These are phyloP conservation scores for Rhodamnia argentea DNA, from an alignment of 345 rosid species.

Conservation along the genomic window DNA sequence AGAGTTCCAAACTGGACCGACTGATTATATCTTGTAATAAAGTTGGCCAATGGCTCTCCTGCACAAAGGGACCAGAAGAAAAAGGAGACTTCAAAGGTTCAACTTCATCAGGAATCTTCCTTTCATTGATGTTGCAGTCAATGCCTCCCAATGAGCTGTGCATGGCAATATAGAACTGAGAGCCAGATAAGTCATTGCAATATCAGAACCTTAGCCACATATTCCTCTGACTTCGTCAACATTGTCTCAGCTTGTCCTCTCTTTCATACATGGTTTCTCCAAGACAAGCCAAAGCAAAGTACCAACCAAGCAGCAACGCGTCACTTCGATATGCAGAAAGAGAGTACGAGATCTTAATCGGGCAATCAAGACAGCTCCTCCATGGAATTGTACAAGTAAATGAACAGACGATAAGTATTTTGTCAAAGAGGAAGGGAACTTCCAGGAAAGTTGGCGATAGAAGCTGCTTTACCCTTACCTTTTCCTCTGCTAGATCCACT, in stretches of 20 bases:
- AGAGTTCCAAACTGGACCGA: not conserved
- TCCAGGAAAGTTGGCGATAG: constrained; percentile 31
- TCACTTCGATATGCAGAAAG: not conserved
- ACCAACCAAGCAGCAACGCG: not conserved
- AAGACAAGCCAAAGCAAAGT: not conserved
- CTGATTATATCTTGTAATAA: no score
- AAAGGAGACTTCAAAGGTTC: not conserved
- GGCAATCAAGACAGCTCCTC: not conserved
- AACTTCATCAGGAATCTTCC: not conserved
- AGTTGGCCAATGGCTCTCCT: not conserved
- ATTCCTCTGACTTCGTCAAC: not conserved
- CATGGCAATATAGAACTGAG: not conserved
- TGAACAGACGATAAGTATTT: not conserved
- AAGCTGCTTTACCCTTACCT: not conserved
- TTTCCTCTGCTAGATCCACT: not conserved
- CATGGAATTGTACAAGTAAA: not conserved
- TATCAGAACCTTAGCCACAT: not conserved
- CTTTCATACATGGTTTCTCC: not conserved
- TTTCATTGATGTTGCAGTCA: not conserved
- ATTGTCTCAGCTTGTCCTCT: not conserved
- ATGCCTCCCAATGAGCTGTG: not conserved
- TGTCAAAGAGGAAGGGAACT: not conserved
- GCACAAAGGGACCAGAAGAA: not conserved
- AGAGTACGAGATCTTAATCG: not conserved
- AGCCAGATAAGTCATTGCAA: not conserved